A percentile compares a stretch with the other conserved stretches of the same genome.
Evolutionary conservation across 2,329 filamentous ascomycete genomes (phyloP).

Genomic region (Anthostomella pinea): DNA sequence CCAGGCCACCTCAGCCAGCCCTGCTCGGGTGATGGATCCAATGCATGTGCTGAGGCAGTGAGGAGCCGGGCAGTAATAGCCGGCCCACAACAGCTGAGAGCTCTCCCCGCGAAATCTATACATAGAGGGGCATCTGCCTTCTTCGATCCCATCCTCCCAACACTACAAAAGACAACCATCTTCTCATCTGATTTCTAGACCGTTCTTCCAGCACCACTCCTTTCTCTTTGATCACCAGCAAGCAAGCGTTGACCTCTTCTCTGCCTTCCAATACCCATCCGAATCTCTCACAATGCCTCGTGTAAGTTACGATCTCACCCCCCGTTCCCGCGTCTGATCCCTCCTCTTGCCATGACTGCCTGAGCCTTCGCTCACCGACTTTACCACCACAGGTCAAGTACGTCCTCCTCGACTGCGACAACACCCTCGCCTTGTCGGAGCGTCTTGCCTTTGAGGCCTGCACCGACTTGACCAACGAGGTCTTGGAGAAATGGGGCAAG

Average conservation of each 20-base stretch:
- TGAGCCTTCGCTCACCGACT: constrained; percentile 11
- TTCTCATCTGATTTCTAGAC: no score
- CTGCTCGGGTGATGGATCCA: no score
- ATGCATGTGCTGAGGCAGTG: no score
- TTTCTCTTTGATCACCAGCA: no score
- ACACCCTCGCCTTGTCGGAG: constrained; percentile 76
- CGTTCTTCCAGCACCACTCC: no score
- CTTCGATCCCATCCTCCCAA: no score
- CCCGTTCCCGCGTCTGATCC: background rate
- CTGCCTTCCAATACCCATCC: constrained; percentile 1
- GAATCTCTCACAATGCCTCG: constrained; percentile 31
- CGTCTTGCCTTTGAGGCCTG: constrained; percentile 73
- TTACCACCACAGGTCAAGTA: constrained; percentile 52
- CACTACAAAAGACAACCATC: no score
- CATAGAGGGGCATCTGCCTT: no score
- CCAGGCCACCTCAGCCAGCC: no score
- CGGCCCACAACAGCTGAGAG: no score
- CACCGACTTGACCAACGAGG: constrained; percentile 71
- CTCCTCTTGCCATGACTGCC: background rate
- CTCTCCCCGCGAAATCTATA: no score
- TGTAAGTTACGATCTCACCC: constrained; percentile 24
- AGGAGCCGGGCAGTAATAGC: no score
- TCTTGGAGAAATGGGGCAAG: constrained; percentile 61
- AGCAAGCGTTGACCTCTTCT: constrained; percentile 1
- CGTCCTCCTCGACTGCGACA: constrained; percentile 63